A percentile compares a stretch with the other conserved stretches of the same genome.
Evolutionary conservation across 1,284 basidiomycete genomes (phyloP).

Genomic region (Coniferiporia weirii): DNA sequence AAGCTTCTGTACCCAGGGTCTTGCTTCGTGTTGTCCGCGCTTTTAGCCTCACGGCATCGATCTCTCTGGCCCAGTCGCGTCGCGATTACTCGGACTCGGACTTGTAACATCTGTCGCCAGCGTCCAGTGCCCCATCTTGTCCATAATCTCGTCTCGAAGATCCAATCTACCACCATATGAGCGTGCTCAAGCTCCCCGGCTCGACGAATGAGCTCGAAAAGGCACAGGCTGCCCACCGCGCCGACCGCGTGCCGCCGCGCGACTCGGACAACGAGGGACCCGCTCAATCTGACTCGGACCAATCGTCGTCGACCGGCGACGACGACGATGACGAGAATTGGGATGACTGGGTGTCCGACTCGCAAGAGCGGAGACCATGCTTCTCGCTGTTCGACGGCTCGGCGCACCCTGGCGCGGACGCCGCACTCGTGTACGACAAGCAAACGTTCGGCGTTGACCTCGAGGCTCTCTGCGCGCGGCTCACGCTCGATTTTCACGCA

Average conservation of each 20-base stretch:
- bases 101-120: too few species aligned
- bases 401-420: conserved; percentile 52
- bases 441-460: conserved; percentile 59
- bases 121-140: too few species aligned
- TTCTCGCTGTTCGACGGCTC: conserved; percentile 79
- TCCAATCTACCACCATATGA: background rate
- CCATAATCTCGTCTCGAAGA: background rate
- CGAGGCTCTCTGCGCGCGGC: conserved; percentile 38
- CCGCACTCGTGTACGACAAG: conserved; percentile 64
- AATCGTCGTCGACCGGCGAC: conserved; percentile 24
- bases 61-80: too few species aligned
- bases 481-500: conserved; percentile 70
- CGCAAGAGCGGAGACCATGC: conserved; percentile 48
- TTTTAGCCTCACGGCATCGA: too few species aligned
- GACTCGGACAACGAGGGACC: background rate
- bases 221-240: conserved; percentile 1
- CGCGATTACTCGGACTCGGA: too few species aligned
- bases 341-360: conserved; percentile 79
- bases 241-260: background rate
- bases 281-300: background rate
- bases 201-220: conserved; percentile 16
- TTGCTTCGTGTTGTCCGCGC: too few species aligned
- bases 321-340: conserved; percentile 68
- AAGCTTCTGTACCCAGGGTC: too few species aligned
- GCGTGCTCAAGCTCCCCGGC: conserved; percentile 14